Conservation (phyloP, 768 basidiomycete genomes). For the Nidularia sp. region DNA sequence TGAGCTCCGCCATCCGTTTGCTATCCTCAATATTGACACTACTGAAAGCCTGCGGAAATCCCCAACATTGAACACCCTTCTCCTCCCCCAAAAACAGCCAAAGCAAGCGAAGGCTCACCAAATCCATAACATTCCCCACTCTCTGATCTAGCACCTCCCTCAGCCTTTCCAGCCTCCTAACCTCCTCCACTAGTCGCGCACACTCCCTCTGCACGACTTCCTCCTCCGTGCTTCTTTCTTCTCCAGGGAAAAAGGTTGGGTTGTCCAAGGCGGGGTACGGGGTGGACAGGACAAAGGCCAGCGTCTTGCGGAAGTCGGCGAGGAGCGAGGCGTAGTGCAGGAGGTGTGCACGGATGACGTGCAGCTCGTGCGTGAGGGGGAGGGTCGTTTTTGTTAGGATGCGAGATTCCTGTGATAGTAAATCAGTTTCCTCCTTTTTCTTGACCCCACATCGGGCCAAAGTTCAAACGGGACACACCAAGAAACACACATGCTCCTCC, state of each 20-base stretch:
- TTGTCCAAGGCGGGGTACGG: slow-evolving; percentile 43
- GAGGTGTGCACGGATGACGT: slow-evolving; percentile 54
- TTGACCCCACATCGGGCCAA: too few relatives aligned
- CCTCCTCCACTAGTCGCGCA: slow-evolving; percentile 33
- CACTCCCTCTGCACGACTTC: slow-evolving; percentile 31
- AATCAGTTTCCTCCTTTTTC: too few relatives aligned
- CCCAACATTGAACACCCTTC: neutral
- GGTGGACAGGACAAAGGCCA: slow-evolving; percentile 44
- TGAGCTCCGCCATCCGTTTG: slow-evolving; percentile 38
- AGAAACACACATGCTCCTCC: slow-evolving; percentile 43
- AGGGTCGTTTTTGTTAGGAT: slow-evolving; percentile 35
- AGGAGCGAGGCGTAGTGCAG: slow-evolving; percentile 52
- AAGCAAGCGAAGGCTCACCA: slow-evolving; percentile 17
- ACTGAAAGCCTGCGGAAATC: slow-evolving; percentile 25
- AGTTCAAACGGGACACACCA: slow-evolving; percentile 24
- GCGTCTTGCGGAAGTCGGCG: slow-evolving; percentile 47
- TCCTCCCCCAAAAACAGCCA: slow-evolving; percentile 23
- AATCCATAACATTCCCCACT: slow-evolving; percentile 38
- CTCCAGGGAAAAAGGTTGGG: neutral
- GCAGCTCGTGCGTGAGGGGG: slow-evolving; percentile 46
- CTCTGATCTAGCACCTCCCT: slow-evolving; percentile 29
- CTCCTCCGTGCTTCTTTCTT: neutral
- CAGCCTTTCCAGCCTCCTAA: slow-evolving; percentile 34
- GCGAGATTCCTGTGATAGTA: slow-evolving; percentile 33
- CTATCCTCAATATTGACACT: slow-evolving; percentile 48